Conservation (phyloP, 768 basidiomycete genomes). For the Paxillus rubicundulus region DNA sequence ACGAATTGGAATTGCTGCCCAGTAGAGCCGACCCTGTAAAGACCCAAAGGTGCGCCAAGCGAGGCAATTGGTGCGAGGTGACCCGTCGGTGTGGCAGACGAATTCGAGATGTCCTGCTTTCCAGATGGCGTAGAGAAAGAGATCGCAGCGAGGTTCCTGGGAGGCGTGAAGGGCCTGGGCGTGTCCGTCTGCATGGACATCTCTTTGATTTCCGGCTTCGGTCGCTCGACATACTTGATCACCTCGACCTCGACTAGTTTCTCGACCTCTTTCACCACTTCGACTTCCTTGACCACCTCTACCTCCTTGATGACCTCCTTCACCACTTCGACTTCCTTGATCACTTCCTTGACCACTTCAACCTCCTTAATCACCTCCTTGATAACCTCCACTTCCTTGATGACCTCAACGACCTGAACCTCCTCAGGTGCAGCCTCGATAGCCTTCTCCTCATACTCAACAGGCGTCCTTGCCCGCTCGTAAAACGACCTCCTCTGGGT, state of each 20-base stretch:
- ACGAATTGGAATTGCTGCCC: slow-evolving; percentile 67
- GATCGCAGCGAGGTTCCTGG: slow-evolving; percentile 28
- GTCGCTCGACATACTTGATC: slow-evolving; percentile 30
- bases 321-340: slow-evolving; percentile 19
- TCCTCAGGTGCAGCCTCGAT: slow-evolving; percentile 35
- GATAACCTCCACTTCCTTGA: slow-evolving; percentile 31
- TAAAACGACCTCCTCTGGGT: slow-evolving; percentile 10
- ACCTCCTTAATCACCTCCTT: slow-evolving; percentile 30
- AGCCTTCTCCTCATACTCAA: slow-evolving; percentile 53
- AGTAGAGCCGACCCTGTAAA: slow-evolving; percentile 55
- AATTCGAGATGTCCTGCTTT: slow-evolving; percentile 25
- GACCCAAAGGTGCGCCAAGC: slow-evolving; percentile 34
- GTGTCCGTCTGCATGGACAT: slow-evolving; percentile 80
- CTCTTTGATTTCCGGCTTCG: slow-evolving; percentile 68
- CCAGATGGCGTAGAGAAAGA: slow-evolving; percentile 24
- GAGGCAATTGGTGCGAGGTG: slow-evolving; percentile 30
- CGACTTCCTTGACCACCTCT: slow-evolving; percentile 35
- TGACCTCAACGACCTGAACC: slow-evolving; percentile 28
- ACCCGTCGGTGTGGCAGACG: slow-evolving; percentile 34
- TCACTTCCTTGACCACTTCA: slow-evolving; percentile 25
- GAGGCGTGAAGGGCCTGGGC: slow-evolving; percentile 31
- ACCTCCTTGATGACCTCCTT: slow-evolving; percentile 28
- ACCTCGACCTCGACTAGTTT: slow-evolving; percentile 12
- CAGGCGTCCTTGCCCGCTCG: slow-evolving; percentile 15
- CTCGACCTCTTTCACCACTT: slow-evolving; percentile 26